Percentiles rank a stretch among this genome's conserved stretches.
Conservation (phyloP, 306 rosid genomes). For the Hippophae rhamnoides region DNA sequence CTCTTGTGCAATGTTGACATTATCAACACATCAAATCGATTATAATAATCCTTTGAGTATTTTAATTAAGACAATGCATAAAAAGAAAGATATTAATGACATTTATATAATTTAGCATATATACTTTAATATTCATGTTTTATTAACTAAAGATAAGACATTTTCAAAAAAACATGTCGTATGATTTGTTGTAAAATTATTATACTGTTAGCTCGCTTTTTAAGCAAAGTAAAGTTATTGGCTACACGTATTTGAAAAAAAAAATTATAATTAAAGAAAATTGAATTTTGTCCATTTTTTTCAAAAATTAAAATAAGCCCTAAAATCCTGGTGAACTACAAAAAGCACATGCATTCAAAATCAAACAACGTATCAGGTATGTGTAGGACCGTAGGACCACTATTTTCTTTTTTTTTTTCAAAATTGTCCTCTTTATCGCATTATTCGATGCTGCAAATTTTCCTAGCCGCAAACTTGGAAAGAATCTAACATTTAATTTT, state of each 20-base stretch:
- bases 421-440: neutral
- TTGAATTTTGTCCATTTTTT: neutral
- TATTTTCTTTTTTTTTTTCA: neutral
- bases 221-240: no score
- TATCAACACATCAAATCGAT: no score
- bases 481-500: constrained; percentile 13
- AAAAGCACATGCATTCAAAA: constrained; percentile 50
- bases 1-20: no score
- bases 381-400: constrained; percentile 52
- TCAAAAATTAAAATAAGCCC: neutral
- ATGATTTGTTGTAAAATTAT: no score
- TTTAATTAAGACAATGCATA: no score
- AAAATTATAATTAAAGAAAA: neutral
- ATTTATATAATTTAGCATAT: no score
- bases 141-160: no score
- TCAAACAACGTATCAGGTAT: constrained; percentile 29
- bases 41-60: no score
- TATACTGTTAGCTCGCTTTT: no score
- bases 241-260: constrained; percentile 4
- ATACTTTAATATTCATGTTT: no score
- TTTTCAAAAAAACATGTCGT: no score
- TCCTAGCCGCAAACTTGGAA: constrained; percentile 40
- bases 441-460: constrained; percentile 9
- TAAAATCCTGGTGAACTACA: constrained; percentile 21
- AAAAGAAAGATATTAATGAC: no score